Evolutionary conservation across 805 yeast species (phyloP).

Genomic region (Cyberlindnera meyerae): DNA sequence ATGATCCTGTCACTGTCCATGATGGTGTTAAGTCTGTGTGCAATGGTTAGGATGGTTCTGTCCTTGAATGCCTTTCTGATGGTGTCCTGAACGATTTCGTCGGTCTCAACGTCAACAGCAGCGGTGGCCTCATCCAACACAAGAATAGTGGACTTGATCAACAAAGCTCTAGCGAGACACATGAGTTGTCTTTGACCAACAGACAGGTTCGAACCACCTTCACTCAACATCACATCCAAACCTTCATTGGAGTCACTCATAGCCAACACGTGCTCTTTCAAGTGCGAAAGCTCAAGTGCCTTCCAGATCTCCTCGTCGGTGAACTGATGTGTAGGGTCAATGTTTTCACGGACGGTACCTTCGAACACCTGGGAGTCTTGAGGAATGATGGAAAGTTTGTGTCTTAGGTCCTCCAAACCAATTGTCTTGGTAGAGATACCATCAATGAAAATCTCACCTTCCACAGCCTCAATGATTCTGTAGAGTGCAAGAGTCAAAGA

Average conservation of each 20-base stretch:
- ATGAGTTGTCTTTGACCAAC: constrained; percentile 76
- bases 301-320: constrained; percentile 81
- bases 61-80: constrained; percentile 70
- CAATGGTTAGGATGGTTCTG: constrained; percentile 77
- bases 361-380: constrained; percentile 92
- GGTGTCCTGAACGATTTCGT: constrained; percentile 69
- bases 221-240: constrained; percentile 51
- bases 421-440: constrained; percentile 57
- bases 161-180: constrained; percentile 76
- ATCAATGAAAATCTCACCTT: constrained; percentile 71
- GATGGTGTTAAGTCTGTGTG: constrained; percentile 79
- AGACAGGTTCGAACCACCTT: constrained; percentile 68
- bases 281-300: constrained; percentile 72
- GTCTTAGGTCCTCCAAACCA: constrained; percentile 76
- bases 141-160: constrained; percentile 57
- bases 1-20: constrained; percentile 76
- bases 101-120: constrained; percentile 84
- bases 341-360: constrained; percentile 78
- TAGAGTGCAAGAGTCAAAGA: constrained; percentile 80
- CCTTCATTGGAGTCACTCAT: constrained; percentile 52
- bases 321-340: constrained; percentile 72
- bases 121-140: constrained; percentile 87
- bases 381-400: constrained; percentile 78
- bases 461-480: constrained; percentile 74
- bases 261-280: constrained; percentile 57